Base-by-base conservation (phyloP, 768 basidiomycete genomes). In the Naganishia kalamii region DNA sequence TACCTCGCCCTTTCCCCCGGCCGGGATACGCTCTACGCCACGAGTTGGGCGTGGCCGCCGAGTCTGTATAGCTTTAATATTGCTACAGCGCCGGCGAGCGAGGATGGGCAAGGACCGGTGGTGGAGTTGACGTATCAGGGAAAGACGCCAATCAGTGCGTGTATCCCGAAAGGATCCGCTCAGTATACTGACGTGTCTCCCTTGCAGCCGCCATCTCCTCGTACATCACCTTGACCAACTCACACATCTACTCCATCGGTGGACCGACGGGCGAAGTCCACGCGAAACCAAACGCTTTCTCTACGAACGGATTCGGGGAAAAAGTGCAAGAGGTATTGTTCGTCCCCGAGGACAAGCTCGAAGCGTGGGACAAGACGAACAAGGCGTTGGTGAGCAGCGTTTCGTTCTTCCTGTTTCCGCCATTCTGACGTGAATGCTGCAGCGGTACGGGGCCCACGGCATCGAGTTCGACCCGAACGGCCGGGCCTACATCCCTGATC, bases 251-350 rank as follows among this genome's bases (percentile, higher is more conserved):
- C 61, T 71, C 71, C 5, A 71, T 71, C 17, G 74, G 74, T n/a
- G 74, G 74, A 1, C 74, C 74, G 0, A 70, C 71, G n/a, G 74
- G 71, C 0, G 72, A 75, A 46, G 44, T 71, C 4, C 71, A 72
- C 50, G 37, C 46, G 0, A 43, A 47, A 17, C 62, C 65, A 0
- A 21, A 60, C 0, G 65, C 60, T 15, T 4, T 41, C 0, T 2
- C 44, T 21, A 60, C 68, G 1, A 70, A 65, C 15, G 70, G 69
- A 0, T 71, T 73, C 30, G 70, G 68, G 3, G 48, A 63, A 17
- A 69, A 71, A 65, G 48, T 73, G 12, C 72, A 73, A 47, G 70
- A 75, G 43, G 50, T 73, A 7, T 33, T 75, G 13, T 75, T 70
- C 43, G 69, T 74, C 12, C 61, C 60, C 3, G 66, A 57, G 17